Evolutionary conservation across 306 rosid genomes (phyloP).

Genomic region (Hippophae tibetana): DNA sequence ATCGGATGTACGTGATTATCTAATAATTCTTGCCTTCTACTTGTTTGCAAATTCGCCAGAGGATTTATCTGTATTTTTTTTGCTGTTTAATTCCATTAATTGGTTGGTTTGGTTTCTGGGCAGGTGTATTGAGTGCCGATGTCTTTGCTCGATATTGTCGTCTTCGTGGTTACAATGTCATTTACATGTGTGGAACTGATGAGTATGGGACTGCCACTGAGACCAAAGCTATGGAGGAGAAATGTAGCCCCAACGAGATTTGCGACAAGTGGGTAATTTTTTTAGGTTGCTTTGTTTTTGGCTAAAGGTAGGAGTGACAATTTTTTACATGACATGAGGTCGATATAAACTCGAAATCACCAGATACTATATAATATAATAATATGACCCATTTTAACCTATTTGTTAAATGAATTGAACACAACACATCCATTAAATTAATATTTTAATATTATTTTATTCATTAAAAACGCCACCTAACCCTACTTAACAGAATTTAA

Average conservation of each 20-base stretch:
- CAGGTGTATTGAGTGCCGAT: conserved; percentile 67
- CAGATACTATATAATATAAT: no score
- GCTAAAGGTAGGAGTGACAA: no score
- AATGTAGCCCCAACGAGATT: conserved; percentile 53
- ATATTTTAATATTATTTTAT: no score
- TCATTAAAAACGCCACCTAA: no score
- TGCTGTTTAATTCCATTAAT: neutral
- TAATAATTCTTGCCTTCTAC: neutral
- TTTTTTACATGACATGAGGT: no score
- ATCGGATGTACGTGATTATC: conserved; percentile 35
- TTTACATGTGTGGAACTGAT: conserved; percentile 73
- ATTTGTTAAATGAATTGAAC: no score
- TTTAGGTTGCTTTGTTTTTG: neutral
- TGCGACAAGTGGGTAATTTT: conserved; percentile 47
- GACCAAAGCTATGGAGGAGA: conserved; percentile 71
- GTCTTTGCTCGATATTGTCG: conserved; percentile 61
- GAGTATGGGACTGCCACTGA: conserved; percentile 78
- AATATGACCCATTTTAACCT: no score
- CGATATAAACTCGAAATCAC: no score
- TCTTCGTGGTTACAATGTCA: conserved; percentile 50
- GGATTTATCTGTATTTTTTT: neutral
- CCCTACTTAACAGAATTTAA: no score
- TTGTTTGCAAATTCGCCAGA: neutral
- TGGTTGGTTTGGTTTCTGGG: neutral
- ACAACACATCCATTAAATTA: no score